Conservation (phyloP, 495 filamentous ascomycete species). For the Pseudotulostoma volvatum region DNA sequence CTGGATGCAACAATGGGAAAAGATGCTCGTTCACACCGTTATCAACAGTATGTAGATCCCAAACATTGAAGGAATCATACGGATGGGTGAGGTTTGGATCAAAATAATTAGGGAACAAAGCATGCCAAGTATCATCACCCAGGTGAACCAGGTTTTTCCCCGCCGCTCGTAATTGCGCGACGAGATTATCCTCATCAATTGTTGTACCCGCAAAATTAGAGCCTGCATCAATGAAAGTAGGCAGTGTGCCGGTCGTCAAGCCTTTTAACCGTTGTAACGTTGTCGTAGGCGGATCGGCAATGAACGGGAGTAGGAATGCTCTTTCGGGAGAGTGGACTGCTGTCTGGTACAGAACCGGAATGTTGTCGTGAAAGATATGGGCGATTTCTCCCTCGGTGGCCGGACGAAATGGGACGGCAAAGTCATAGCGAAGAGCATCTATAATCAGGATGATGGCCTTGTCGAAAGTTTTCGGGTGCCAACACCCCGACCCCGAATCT, state of each 20-base stretch:
- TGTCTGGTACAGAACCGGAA: conserved; percentile 72
- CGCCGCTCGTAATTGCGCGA: conserved; percentile 62
- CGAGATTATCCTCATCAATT: conserved; percentile 93
- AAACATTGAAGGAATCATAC: conserved; percentile 96
- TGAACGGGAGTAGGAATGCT: conserved; percentile 85
- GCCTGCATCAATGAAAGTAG: conserved; percentile 84
- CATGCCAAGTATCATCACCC: conserved; percentile 92
- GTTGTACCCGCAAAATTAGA: conserved; percentile 91
- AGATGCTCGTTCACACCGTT: conserved; percentile 91
- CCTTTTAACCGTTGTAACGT: conserved; percentile 89
- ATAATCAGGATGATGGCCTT: conserved; percentile 84
- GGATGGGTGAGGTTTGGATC: conserved; percentile 65
- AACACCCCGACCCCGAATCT: conserved; percentile 57
- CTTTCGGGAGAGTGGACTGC: conserved; percentile 55
- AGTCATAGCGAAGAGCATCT: conserved; percentile 91
- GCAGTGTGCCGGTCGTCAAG: conserved; percentile 84
- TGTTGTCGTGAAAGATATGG: conserved; percentile 69
- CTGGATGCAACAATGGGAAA: conserved; percentile 56
- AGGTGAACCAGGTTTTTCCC: conserved; percentile 82
- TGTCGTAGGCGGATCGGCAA: conserved; percentile 88
- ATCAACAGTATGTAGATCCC: conserved; percentile 93
- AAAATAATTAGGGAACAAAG: conserved; percentile 84
- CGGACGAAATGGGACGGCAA: conserved; percentile 65
- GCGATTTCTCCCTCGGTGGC: conserved; percentile 30
- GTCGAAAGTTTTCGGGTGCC: conserved; percentile 86